Base-by-base conservation (phyloP, 768 basidiomycete genomes). In the Roridomyces roridus region DNA sequence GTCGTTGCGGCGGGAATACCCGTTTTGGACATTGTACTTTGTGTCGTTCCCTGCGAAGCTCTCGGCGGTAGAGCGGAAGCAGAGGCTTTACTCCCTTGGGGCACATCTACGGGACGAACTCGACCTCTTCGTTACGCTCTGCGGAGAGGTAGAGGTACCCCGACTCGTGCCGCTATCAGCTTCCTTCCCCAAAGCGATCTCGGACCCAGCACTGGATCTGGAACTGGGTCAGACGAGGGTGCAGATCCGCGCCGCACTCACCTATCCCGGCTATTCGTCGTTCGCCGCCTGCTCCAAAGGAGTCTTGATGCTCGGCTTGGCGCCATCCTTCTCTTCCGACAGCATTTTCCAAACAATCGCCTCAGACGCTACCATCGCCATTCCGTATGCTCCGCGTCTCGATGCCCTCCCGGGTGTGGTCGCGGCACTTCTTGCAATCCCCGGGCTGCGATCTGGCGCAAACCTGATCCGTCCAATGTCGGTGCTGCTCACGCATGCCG, bases 1-100 rank as follows among this genome's bases (percentile, higher is more conserved):
- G 14, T 17, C 44, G 44, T 46, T 46, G 44, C 8, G 44, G 44
- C 21, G 44, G 44, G 44, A 46, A 18, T 46, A 46, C 26, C 44
- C 26, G 20, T 46, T 23, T 29, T 46, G 44, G 44, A 12, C 6
- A 17, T 46, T 46, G 44, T 24, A 24, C 44, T 46, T 46, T 46
- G 44, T 46, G 9, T 17, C 21, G 44, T 24, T 46, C 8, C 44
- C 44, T 24, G 44, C 44, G 23, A 46, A 46, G 26, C 20, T 46
- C 26, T 12, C 12, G 20, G 11, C 44, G 21, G 44, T 24, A 21
- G 44, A 46, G 24, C 21, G 21, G 20, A 46, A 26, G 44, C 9
- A 24, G 21, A 46, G 12, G 44, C 26, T 46, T 17, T 10, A 24
- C 20, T 17, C 20, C 10, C 44, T 46, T 17, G 20, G 20, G 23